A percentile compares a stretch with the other conserved stretches of the same genome.
These are phyloP conservation scores for Chlorella ohadii DNA, from an alignment of 139 green algal species.

Conservation along the genomic window DNA sequence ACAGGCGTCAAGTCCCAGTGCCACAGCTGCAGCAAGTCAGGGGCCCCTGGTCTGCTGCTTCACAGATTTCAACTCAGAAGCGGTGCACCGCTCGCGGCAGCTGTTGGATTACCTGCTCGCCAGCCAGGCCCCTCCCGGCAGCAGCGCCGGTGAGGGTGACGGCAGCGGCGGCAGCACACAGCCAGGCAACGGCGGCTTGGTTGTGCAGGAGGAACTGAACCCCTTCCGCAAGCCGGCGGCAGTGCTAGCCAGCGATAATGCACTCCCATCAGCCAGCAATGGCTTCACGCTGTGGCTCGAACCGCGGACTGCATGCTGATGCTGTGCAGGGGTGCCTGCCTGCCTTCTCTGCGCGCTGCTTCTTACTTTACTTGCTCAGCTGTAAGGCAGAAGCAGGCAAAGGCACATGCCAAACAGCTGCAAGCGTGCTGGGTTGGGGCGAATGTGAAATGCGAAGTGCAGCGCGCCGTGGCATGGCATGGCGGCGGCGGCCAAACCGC, in stretches of 20 bases:
- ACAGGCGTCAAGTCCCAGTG: no score
- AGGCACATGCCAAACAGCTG: no score
- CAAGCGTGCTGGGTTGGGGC: no score
- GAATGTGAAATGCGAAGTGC: no score
- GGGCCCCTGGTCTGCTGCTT: conserved; percentile 17
- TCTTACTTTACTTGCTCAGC: no score
- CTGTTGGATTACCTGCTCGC: conserved; percentile 1
- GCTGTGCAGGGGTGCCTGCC: no score
- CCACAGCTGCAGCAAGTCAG: neutral
- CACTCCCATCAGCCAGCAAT: conserved; percentile 48
- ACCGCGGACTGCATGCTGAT: neutral
- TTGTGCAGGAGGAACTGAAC: neutral
- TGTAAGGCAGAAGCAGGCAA: no score
- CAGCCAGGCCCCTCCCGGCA: neutral
- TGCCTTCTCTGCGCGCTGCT: no score
- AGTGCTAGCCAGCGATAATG: conserved; percentile 33
- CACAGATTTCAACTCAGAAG: conserved; percentile 34
- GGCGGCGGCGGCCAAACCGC: no score
- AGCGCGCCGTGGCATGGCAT: no score
- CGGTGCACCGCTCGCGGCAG: conserved; percentile 4
- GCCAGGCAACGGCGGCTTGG: neutral
- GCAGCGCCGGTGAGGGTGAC: conserved; percentile 27
- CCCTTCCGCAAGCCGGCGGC: conserved; percentile 37
- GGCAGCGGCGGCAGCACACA: neutral
- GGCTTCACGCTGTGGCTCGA: conserved; percentile 38